Base-by-base conservation (phyloP, 495 filamentous ascomycete species). In the Extremus antarcticus region DNA sequence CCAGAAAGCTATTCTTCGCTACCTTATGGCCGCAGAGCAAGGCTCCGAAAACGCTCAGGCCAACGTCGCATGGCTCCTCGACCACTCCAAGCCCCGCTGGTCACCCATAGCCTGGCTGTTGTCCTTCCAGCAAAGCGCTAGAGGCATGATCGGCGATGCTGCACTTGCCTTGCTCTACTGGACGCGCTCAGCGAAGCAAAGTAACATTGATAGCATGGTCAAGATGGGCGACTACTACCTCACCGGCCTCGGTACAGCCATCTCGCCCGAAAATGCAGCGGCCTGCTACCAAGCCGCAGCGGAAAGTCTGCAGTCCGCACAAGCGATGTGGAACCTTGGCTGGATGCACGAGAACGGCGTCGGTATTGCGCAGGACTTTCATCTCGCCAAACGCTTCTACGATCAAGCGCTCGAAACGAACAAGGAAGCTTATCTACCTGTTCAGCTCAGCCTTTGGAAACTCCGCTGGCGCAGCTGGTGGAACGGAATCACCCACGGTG, bases 341-440 rank as follows among this genome's bases (percentile, higher is more conserved):
- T 99, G 92, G 92, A 97, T 99, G 88, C 89, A 99, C 68, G 92
- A 99, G 70, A 96, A 97, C 64, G 92, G 92, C 1, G 75, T 97
- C 45, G 89, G 91, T 11, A 82, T 96, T 2, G 82, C 85, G 35
- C 92, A 99, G 65, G 92, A 99, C 66, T 99, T 92, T 67, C 92
- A 97, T 65, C 83, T 99, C 38, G 92, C 94, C 2, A 99, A 99
- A 70, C 74, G 92, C 22, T 94, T 87, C 69, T 99, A 99, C 65
- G 92, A 99, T 65, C 76, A 88, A 50, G 90, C 92, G 0, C 72
- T 95, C 17, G 87, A 87, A 65, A 92, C 88, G 2, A 99, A 95
- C 62, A 41, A 43, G 32, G 94, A 97, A 68, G 88, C 94, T 0
- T 96, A 97, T 65, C 74, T 96, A n/a, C 94, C 92, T 0, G 94